phyloP scores from a whole-genome alignment of 108 stramenopile species.

The Fragilaria radians region DNA sequence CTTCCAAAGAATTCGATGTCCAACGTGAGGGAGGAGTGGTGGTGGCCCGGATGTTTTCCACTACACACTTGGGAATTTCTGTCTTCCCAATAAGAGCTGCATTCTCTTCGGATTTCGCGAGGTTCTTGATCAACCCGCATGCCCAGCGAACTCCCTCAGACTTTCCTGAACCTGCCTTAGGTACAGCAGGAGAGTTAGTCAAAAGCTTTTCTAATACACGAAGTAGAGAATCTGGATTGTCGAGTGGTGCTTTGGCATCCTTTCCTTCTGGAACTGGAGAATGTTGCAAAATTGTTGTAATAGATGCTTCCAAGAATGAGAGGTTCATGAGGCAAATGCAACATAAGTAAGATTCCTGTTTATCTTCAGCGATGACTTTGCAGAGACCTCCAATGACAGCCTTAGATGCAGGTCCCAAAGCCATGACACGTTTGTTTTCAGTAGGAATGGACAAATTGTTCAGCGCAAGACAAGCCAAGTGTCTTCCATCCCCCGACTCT shows the following conservation, averaged over 20 bases:
- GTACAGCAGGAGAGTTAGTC: constrained; percentile 81
- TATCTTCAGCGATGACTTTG: constrained; percentile 88
- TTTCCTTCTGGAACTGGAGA: constrained; percentile 66
- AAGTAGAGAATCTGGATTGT: constrained; percentile 76
- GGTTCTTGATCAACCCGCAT: constrained; percentile 90
- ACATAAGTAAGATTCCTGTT: constrained; percentile 89
- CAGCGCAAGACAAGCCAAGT: constrained; percentile 82
- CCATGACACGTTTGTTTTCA: constrained; percentile 91
- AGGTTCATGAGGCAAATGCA: constrained; percentile 94
- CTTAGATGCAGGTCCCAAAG: constrained; percentile 75
- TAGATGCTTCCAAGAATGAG: constrained; percentile 86
- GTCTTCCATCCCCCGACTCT: constrained; percentile 83
- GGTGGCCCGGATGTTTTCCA: constrained; percentile 77
- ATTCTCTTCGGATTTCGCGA: constrained; percentile 83
- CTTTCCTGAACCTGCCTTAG: constrained; percentile 87
- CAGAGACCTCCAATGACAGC: constrained; percentile 84
- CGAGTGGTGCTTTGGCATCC: constrained; percentile 53
- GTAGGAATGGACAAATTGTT: constrained; percentile 92
- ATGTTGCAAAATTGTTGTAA: constrained; percentile 81
- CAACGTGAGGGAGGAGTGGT: constrained; percentile 80
- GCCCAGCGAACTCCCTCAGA: constrained; percentile 89
- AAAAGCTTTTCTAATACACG: constrained; percentile 79
- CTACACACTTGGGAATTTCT: constrained; percentile 83
- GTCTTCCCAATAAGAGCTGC: constrained; percentile 84
- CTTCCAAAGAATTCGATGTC: constrained; percentile 87